Evolutionary conservation across 2,329 filamentous ascomycete genomes (phyloP), one percentile per base, ranked within the genome.

Genomic region (Xylariaceae sp.): DNA sequence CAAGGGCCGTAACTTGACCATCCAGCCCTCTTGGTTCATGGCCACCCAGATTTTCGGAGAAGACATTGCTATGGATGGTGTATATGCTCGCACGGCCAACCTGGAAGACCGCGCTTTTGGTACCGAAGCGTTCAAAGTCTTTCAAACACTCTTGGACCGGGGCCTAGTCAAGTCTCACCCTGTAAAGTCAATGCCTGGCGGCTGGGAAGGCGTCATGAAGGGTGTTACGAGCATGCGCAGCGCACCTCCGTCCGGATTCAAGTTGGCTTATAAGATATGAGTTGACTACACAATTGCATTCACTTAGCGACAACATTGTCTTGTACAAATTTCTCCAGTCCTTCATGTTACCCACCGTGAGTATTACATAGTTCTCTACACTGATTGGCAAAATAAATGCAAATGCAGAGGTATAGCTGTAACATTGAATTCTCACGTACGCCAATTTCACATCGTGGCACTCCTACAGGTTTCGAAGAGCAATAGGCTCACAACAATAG

Each of bases 211-310:
- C 17, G 57, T 60, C 16, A 44, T 53, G n/a, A 17, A 41, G 9
- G 57, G 57, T 4, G 51, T 59, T 16, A 39, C 36, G 12, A 54
- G 44, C 14, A 54, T 60, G 6, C 49, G 55, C 12, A 47, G 36
- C 22, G 22, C 45, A 34, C 22, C 50, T 4, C 44, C 45, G 5
- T 58, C 57, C 1, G 52, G 53, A 1, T 54, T 42, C 22, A 58
- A 55, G 34, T 33, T 55, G n/a, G 51, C 45, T 12, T 56, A 56
- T 22, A 42, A 13, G 10, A 45, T 51, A 33, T 50, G 38, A 77
- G 38, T 52, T 54, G 46, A 54, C 45, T 17, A 39, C 16, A 39
- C 5, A 17, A 39, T 5, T 39, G 16, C 10, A 39, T 39, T 3
- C 3, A 11, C 36, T 11, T 11, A 39, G 36, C 4, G 5, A 39